A percentile compares a stretch with the other conserved stretches of the same genome.
Conservation (phyloP, 306 rosid genomes). For the Cucumis melo region DNA sequence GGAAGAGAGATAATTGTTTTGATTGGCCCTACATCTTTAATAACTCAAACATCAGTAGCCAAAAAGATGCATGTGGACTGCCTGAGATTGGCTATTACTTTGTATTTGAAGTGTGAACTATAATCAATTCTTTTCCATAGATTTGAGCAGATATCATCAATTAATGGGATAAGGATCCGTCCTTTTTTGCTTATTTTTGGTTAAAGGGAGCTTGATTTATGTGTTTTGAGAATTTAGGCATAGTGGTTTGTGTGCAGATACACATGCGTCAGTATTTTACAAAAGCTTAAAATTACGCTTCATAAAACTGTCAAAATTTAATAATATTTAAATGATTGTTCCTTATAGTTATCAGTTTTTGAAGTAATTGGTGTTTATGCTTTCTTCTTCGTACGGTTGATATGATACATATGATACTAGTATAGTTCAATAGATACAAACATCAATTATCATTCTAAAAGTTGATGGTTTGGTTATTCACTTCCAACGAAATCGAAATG, state of each 20-base stretch:
- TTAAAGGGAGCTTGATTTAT: neutral
- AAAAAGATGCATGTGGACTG: constrained; percentile 3
- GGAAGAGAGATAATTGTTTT: neutral
- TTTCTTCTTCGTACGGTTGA: too few relatives aligned
- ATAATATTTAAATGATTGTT: neutral
- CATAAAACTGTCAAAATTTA: neutral
- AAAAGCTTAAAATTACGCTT: neutral
- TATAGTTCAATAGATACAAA: too few relatives aligned
- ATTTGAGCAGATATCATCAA: neutral
- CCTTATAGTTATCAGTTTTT: neutral
- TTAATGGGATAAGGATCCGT: neutral
- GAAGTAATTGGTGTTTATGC: neutral
- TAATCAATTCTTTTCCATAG: neutral
- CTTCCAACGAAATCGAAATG: too few relatives aligned
- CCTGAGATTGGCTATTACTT: neutral
- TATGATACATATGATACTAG: too few relatives aligned
- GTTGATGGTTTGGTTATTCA: too few relatives aligned
- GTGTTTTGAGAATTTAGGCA: neutral
- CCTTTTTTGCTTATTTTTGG: neutral
- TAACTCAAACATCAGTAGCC: neutral
- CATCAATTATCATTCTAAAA: too few relatives aligned
- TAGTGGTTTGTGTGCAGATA: neutral
- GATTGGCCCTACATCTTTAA: constrained; percentile 3
- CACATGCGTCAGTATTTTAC: too few relatives aligned
- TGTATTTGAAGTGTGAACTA: neutral